Evolutionary conservation across 2,329 filamentous ascomycete species (phyloP), one percentile per base, ranked within the genome.

Genomic region (Trichoderma sp.): DNA sequence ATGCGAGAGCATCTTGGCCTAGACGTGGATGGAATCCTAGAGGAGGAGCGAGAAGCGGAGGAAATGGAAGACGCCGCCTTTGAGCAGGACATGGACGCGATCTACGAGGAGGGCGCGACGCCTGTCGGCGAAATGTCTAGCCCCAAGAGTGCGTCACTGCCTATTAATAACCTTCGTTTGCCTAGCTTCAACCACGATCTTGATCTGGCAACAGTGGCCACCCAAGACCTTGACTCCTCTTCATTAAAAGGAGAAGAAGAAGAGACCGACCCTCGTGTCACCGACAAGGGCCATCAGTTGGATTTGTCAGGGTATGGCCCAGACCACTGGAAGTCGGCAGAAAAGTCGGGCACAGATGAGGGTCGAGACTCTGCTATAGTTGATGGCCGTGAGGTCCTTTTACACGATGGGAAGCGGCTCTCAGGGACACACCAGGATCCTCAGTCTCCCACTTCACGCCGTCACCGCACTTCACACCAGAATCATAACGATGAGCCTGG

Each of bases 1-100:
- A 98, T 98, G 97, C 91, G 96, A 77, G 97, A 99, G 84, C 97
- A 99, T 85, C 88, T 99, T 35, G 97, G 97, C n/a, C 87, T 98
- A 53, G 95, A 98, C 81, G 95, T 98, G 4, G 97, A 99, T 83
- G 94, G 94, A 80, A 92, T 98, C 76, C 91, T 94, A 81, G 94
- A 97, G 81, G 91, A 96, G 77, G 92, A 95, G 78, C 89, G 93
- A 68, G 89, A 91, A 78, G 89, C 91, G 78, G 90, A 90, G 33
- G 92, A 95, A 79, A 83, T 91, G 66, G 91, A 93, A 79, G 86
- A 88, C 16, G 88, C 88, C 68, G 84, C 84, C 5, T 92, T 89
- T 78, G 88, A 90, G 80, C 84, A 85, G 4, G 89, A 91, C 68
- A 92, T 93, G 90, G 85, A 90, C 38, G 87, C 88, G 6, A 91